phyloP scores from a whole-genome alignment of 192 early-diverging fungal genomes.

The Entomortierella beljakovae region DNA sequence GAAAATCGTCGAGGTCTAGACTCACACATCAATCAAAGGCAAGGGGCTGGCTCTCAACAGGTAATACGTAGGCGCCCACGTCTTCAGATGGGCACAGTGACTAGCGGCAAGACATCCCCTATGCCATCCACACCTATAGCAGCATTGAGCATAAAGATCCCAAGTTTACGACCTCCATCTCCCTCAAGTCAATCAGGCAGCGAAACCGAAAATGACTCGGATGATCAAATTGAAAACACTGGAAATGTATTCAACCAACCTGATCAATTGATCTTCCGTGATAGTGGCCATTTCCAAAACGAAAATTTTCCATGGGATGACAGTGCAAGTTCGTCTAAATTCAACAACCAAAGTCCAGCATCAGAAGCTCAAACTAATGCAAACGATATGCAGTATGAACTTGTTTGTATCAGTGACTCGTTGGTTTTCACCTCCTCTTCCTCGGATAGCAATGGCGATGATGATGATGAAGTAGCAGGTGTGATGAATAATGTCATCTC shows the following conservation, averaged over 20 bases:
- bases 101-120: not conserved
- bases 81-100: not conserved
- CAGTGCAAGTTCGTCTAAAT: too few relatives aligned
- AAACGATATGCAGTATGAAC: not conserved
- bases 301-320: not conserved
- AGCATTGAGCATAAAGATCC: not conserved
- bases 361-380: not conserved
- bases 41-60: not conserved
- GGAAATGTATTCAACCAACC: not conserved
- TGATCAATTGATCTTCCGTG: not conserved
- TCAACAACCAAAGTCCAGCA: too few relatives aligned
- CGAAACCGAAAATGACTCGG: not conserved
- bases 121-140: not conserved
- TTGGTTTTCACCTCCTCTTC: too few relatives aligned
- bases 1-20: too few relatives aligned
- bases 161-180: not conserved
- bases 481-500: not conserved
- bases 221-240: not conserved
- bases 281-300: slow-evolving; percentile 28
- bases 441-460: not conserved
- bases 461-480: not conserved
- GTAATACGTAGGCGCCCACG: slow-evolving; percentile 3
- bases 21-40: not conserved
- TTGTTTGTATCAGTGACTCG: not conserved
- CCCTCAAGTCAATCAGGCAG: not conserved